A percentile compares a stretch with the other conserved stretches of the same genome.
Evolutionary conservation across 768 basidiomycete genomes (phyloP).

Genomic region (Cubamyces lactineus): DNA sequence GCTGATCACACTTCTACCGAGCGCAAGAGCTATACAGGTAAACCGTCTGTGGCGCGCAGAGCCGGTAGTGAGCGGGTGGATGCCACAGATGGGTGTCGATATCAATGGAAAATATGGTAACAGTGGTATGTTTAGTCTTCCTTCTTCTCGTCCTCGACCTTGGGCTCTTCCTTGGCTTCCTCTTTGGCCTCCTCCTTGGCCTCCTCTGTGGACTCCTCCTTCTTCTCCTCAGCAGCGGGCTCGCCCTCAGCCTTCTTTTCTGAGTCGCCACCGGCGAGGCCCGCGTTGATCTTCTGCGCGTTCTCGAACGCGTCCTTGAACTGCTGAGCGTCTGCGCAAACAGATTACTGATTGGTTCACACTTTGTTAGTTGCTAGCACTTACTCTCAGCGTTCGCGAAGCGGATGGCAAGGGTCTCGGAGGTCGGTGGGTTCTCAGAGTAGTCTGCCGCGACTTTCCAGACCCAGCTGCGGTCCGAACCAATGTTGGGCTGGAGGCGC

Average conservation of each 20-base stretch:
- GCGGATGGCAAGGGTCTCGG: conserved; percentile 97
- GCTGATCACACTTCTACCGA: conserved; percentile 16
- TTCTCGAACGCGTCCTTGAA: conserved; percentile 92
- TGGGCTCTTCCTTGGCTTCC: conserved; percentile 31
- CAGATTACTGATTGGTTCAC: background rate
- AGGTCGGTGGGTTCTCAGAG: conserved; percentile 83
- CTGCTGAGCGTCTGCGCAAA: conserved; percentile 66
- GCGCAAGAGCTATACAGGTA: conserved; percentile 19
- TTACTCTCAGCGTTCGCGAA: conserved; percentile 96
- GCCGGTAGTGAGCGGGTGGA: conserved; percentile 2
- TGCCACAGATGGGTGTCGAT: conserved; percentile 15
- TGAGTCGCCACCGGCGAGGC: conserved; percentile 38
- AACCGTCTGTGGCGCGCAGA: conserved; percentile 2
- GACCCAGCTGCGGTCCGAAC: conserved; percentile 99
- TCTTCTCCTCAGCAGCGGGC: conserved; percentile 30
- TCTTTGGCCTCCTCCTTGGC: conserved; percentile 37
- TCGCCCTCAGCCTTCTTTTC: conserved; percentile 40
- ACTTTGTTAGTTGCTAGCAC: conserved; percentile 34
- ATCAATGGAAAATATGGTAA: conserved; percentile 15
- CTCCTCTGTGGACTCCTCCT: conserved; percentile 36
- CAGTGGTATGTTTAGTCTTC: conserved; percentile 29
- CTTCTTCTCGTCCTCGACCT: conserved; percentile 31
- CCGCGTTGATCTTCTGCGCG: conserved; percentile 73
- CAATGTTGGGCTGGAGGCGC: conserved; percentile 95
- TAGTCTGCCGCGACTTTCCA: conserved; percentile 98